Percentiles rank a stretch among this genome's conserved stretches.
phyloP scores from a whole-genome alignment of 2,329 filamentous ascomycete species.

The Gnomoniopsis smithogilvyi region DNA sequence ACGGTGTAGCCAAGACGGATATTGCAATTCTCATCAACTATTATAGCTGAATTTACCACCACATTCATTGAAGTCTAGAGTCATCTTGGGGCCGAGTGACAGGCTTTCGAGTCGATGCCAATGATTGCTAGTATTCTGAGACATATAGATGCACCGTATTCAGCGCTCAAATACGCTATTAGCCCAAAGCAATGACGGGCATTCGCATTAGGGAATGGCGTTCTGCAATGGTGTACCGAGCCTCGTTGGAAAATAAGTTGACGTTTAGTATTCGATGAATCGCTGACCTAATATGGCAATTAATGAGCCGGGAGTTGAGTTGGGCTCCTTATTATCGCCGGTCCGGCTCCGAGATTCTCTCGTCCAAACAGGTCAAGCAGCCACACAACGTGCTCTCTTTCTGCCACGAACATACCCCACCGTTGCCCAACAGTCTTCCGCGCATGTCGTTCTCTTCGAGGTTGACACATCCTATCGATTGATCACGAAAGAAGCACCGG shows the following conservation, averaged over 20 bases:
- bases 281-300: too few relatives aligned
- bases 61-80: conserved; percentile 3
- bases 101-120: not conserved
- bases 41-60: not conserved
- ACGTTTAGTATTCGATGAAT: too few relatives aligned
- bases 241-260: too few relatives aligned
- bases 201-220: too few relatives aligned
- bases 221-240: too few relatives aligned
- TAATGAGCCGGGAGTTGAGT: too few relatives aligned
- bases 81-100: too few relatives aligned
- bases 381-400: not conserved
- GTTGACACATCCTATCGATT: not conserved
- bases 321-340: not conserved
- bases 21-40: not conserved
- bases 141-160: too few relatives aligned
- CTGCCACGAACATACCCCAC: not conserved
- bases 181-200: too few relatives aligned
- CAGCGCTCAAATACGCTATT: too few relatives aligned
- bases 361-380: not conserved
- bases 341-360: not conserved
- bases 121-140: not conserved
- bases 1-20: too few relatives aligned
- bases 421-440: not conserved
- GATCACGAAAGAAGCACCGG: not conserved
- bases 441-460: not conserved